Evolutionary conservation across 2,329 filamentous ascomycete genomes (phyloP), one percentile per base, ranked within the genome.

Genomic region (Xylaria sp.): DNA sequence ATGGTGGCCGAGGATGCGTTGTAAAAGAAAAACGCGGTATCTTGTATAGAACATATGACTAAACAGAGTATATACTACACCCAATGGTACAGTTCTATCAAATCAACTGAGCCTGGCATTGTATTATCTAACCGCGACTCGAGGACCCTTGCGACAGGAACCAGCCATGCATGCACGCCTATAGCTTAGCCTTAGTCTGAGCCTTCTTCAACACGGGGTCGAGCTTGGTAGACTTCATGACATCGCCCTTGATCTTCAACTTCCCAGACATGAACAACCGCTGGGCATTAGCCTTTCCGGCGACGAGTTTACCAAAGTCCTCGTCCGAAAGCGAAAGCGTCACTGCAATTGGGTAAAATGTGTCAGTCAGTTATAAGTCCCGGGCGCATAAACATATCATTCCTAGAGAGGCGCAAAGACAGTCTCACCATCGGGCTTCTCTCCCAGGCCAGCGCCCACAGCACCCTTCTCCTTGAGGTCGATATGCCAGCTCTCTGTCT

Each of bases 211-310:
- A 82, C 73, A 98, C 90, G 42, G 92, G 91, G 80, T 97, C 93
- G 80, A 97, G 87, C 88, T 96, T 97, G 64, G 94, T 97, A 38
- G 95, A 91, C 87, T 97, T 97, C 94, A 98, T 98, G 65, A 98
- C 88, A 78, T 98, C 93, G 67, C 95, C 95, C 87, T 93, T 96
- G 77, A 98, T 87, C 91, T 98, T 99, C 75, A 99, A 84, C 85
- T 97, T 97, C 73, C 95, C 95, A n/a, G 87, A 87, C 94, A 99
- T 98, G 82, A 98, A 97, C 68, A 99, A 82, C 71, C 89, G 89
- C 84, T 99, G 95, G 60, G 95, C 93, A 76, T 97, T 97, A 72
- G 92, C 92, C 83, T 96, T 92, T 76, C 95, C 95, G 38, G 83
- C 74, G 57, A 96, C 89, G 69, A 99, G 86, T 76, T 90, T 89